Evolutionary conservation across 176 grass and related monocot species (phyloP), one percentile per base, ranked within the genome.

Genomic region (Oryza meridionalis): DNA sequence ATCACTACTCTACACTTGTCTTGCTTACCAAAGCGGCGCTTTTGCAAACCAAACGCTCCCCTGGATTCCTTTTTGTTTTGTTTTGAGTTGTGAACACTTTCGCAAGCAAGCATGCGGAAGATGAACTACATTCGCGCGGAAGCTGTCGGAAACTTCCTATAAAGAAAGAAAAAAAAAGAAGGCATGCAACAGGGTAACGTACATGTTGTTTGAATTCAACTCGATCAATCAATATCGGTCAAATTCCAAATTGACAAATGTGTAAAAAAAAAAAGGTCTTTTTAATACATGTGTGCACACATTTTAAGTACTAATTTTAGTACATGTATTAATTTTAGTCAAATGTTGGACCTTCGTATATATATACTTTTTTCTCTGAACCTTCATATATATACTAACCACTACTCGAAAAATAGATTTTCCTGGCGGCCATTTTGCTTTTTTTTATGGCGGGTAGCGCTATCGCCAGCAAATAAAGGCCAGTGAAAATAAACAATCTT

Each of bases 21-120:
- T 65, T 79, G 76, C 65, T 65, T 14, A 37, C 55, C 3, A 16
- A 11, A 21, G 6, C 21, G 69, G 9, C 16, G 10, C 77, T 77
- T 84, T 77, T 77, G 33, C 51, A 11, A 79, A 71, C 22, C 59
- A 72, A 82, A 40, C 72, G n/a, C 13, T 45, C 37, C 44, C 88
- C 55, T 16, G 81, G 83, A 77, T 86, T 86, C 83, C 88, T 81
- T 86, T 82, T 90, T 90, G 88, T 86, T 90, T 82, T 72, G 67
- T 65, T 84, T 77, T 77, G 65, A 42, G 78, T 11, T 72, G 17
- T 4, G 12, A 5, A 70, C 50, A 37, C 50, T 89, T 89, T 81
- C 19, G 50, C 40, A n/a, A 27, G 55, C 81, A 44, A 62, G 40
- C 75, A 16, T 64, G 53, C 43, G 65, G 58, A 68, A 85, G 49